A percentile compares a stretch with the other conserved stretches of the same genome.
These are phyloP conservation scores for Mortierella claussenii DNA, from an alignment of 192 early-diverging fungal genomes.

Conservation along the genomic window DNA sequence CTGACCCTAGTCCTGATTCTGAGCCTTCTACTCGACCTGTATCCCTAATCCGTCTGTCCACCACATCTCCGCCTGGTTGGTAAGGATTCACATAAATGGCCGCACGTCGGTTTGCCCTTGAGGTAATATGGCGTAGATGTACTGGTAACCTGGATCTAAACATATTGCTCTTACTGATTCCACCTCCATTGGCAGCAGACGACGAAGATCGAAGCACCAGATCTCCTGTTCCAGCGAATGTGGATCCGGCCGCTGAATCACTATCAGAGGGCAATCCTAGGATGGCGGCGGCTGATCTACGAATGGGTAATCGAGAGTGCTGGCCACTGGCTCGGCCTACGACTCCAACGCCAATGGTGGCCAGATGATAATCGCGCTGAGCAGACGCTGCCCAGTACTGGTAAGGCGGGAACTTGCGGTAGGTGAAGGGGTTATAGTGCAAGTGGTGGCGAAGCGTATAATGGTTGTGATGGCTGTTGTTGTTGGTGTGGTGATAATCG, in stretches of 20 bases:
- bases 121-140: conserved; percentile 45
- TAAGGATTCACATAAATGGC: conserved; percentile 25
- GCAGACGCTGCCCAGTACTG: conserved; percentile 40
- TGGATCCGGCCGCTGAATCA: too few species aligned
- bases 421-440: conserved; percentile 21
- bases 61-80: not conserved
- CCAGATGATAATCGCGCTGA: conserved; percentile 38
- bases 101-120: conserved; percentile 29
- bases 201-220: conserved; percentile 18
- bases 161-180: conserved; percentile 18
- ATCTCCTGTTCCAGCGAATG: conserved; percentile 20
- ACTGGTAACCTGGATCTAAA: conserved; percentile 37
- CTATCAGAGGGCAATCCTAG: too few species aligned
- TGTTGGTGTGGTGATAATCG: not conserved
- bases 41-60: too few species aligned
- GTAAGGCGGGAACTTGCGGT: conserved; percentile 47
- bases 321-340: not conserved
- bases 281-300: too few species aligned
- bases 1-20: not conserved
- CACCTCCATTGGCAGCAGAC: conserved; percentile 17
- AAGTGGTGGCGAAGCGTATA: conserved; percentile 14
- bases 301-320: too few species aligned
- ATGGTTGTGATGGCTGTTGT: conserved; percentile 9
- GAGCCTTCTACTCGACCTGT: too few species aligned
- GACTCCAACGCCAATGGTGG: conserved; percentile 30